Base-by-base conservation (phyloP, 495 filamentous ascomycete species). In the Cladorrhinum samala region DNA sequence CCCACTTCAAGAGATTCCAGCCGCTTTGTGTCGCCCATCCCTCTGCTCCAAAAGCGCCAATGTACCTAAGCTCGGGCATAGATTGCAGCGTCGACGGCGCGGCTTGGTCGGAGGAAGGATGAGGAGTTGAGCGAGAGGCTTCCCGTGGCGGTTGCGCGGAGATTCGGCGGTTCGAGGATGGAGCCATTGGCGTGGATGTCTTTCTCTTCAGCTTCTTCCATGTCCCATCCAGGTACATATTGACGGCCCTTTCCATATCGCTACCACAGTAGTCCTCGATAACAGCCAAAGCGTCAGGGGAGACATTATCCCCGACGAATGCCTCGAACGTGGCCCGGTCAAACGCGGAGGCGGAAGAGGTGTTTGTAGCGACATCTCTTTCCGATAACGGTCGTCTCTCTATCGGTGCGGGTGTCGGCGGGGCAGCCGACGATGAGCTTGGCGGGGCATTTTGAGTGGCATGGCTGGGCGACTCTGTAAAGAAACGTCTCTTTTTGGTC, bases 1-100 rank as follows among this genome's bases (percentile, higher is more conserved):
- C 88, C 62, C 92, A 86, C 47, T 80, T 84, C 37, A 97, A 54
- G 6, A 95, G 66, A 23, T 76, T 79, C 2, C 63, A 72, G 2
- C 93, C 93, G 62, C 88, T 95, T 59, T 82, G 80, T n/a, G 93
- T 97, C 38, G 89, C 81, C 93, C 93, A 98, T 7, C 83, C 92
- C 25, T 83, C 88, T 5, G 88, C 91, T 14, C 94, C 93, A 70
- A 97, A 94, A 0, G 89, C 87, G 23, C 93, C 93, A 44, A 97
- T 76, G 63, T 96, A 98, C 62, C 94, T 77, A 50, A 72, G 75
- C 2, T 76, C 58, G 0, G 88, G 85, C 68, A 83, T 80, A n/a
- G 25, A 55, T 41, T 27, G 17, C 3, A 45, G 17, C 39, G n/a
- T 5, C 5, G 39, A 17, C 13, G 24, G 9, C 9, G 14, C 17